Conservation (phyloP, 805 yeast species). For the Cyberlindnera xylosilytica region DNA sequence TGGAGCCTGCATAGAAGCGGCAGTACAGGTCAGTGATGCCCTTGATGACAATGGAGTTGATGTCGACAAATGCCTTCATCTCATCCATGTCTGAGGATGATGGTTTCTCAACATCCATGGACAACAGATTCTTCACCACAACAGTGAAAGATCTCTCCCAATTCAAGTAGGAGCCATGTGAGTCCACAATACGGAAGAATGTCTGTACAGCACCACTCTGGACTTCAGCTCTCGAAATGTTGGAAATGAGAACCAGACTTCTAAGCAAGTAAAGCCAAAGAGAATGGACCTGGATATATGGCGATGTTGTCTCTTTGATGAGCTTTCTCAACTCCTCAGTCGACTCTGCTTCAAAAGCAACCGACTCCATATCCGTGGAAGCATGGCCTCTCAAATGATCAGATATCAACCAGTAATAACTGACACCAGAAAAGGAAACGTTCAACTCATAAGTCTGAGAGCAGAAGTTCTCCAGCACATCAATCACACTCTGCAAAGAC, state of each 20-base stretch:
- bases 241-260: slow-evolving; percentile 58
- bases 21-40: slow-evolving; percentile 66
- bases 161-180: slow-evolving; percentile 57
- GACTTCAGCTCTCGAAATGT: slow-evolving; percentile 72
- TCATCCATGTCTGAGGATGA: slow-evolving; percentile 26
- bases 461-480: slow-evolving; percentile 69
- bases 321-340: slow-evolving; percentile 27
- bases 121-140: slow-evolving; percentile 55
- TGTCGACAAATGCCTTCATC: slow-evolving; percentile 53
- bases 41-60: slow-evolving; percentile 53
- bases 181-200: slow-evolving; percentile 74
- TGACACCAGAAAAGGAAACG: slow-evolving; percentile 85
- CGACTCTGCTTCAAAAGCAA: slow-evolving; percentile 17
- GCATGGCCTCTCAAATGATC: slow-evolving; percentile 52
- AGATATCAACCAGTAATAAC: slow-evolving; percentile 89
- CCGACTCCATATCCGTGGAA: slow-evolving; percentile 1
- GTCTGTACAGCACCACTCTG: slow-evolving; percentile 90
- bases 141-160: slow-evolving; percentile 70
- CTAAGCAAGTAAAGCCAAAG: slow-evolving; percentile 66
- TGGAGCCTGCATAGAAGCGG: slow-evolving; percentile 43
- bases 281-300: slow-evolving; percentile 32
- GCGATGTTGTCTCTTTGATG: slow-evolving; percentile 23
- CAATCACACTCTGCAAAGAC: slow-evolving; percentile 64
- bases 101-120: slow-evolving; percentile 15
- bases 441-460: slow-evolving; percentile 72